Evolutionary conservation across 1,139 yeast genomes (phyloP).

Genomic region (Blastobotrys arbuscula): DNA sequence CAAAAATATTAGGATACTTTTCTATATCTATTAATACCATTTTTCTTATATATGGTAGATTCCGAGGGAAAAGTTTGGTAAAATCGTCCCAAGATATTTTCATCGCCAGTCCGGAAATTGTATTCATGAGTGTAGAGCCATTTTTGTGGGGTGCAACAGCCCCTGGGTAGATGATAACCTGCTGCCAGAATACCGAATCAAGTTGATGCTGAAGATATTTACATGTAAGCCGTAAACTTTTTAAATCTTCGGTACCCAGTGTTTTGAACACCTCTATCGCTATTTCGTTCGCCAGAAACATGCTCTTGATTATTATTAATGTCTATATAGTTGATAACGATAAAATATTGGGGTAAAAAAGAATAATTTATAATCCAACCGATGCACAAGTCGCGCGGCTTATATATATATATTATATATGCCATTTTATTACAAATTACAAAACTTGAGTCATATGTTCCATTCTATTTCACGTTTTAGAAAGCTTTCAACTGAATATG

Average conservation of each 20-base stretch:
- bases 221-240: background rate
- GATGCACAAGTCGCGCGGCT: background rate
- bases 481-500: conserved; percentile 32
- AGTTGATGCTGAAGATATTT: background rate
- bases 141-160: background rate
- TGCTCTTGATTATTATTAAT: too few species aligned
- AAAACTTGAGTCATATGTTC: conserved; percentile 13
- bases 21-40: background rate
- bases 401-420: background rate
- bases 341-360: too few species aligned
- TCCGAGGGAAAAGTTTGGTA: background rate
- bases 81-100: background rate
- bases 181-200: background rate
- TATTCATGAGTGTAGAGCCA: background rate
- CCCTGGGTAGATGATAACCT: background rate
- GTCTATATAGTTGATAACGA: too few species aligned
- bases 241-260: background rate
- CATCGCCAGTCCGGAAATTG: background rate
- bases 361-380: too few species aligned
- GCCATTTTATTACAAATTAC: background rate
- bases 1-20: background rate
- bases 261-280: background rate
- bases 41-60: background rate
- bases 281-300: background rate
- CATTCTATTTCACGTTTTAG: too few species aligned